Conservation (phyloP, 306 rosid species). For the Dalbergia oliveri region DNA sequence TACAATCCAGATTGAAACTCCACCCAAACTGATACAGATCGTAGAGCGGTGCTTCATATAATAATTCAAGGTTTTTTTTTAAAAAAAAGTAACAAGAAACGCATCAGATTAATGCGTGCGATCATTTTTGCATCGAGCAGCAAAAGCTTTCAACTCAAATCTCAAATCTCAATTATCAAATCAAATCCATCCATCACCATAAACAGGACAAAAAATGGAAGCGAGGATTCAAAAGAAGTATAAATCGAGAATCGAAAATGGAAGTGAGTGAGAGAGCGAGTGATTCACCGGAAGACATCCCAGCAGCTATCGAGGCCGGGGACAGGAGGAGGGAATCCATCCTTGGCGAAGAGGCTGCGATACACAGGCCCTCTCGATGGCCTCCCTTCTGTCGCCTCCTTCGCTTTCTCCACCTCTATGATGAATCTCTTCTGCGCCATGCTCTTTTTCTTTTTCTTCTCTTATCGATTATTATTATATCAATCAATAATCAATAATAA, state of each 20-base stretch:
- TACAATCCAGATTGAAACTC: neutral
- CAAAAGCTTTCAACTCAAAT: slow-evolving; percentile 16
- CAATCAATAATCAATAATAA: too few relatives aligned
- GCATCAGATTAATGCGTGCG: neutral
- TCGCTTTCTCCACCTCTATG: slow-evolving; percentile 74
- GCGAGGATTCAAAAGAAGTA: neutral
- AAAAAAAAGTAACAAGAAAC: neutral
- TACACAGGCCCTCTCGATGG: slow-evolving; percentile 85
- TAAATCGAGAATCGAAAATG: neutral
- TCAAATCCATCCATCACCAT: slow-evolving; percentile 20
- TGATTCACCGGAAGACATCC: slow-evolving; percentile 84
- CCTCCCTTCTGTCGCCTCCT: slow-evolving; percentile 60
- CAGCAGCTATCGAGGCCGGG: slow-evolving; percentile 82
- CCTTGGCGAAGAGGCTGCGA: slow-evolving; percentile 82
- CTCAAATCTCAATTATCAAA: neutral
- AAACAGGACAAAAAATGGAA: neutral
- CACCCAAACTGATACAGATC: slow-evolving; percentile 26
- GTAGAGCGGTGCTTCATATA: neutral
- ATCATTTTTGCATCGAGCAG: neutral
- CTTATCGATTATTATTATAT: neutral
- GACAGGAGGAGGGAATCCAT: slow-evolving; percentile 80
- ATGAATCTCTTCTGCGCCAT: slow-evolving; percentile 67
- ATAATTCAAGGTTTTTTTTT: neutral
- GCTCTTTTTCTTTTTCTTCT: neutral
- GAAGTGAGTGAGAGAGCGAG: neutral